Evolutionary conservation across 2,329 filamentous ascomycete species (phyloP), one percentile per base, ranked within the genome.

Genomic region (Plectosphaerella cucumerina): DNA sequence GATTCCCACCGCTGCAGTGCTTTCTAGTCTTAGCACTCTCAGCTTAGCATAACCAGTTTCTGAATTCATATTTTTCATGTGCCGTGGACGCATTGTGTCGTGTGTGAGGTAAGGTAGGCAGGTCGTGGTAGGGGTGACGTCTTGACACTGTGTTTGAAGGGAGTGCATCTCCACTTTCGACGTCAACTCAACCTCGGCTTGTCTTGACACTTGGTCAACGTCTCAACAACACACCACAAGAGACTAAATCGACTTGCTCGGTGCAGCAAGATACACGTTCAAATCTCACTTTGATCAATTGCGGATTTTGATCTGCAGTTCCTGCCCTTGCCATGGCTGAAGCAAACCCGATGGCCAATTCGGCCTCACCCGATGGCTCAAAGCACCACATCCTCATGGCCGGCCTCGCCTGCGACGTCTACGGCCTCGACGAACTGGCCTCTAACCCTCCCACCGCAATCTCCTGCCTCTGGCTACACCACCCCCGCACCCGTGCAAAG

Each of bases 381-480:
- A 73, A 75, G 54, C 80, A 76, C 54, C 85, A 83, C 18, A 76
- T 87, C 58, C 81, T 84, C 54, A 88, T 97, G 65, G 84, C 87
- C 42, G 91, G 91, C 44, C 82, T 97, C 49, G 76, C 88, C 10
- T 83, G 87, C 47, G 88, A 89, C 53, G 77, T 96, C 52, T 92
- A 92, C 68, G 92, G 93, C 17, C 80, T 96, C 2, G 72, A 84
- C 26, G 89, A 96, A 63, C 77, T 96, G 1, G 49, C 74, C 0
- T 51, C 65, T 3, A 63, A 59, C 37, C 65, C 74, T 8, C 68
- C 73, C 17, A 69, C 76, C 14, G 72, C 77, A 4, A 73, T 96
- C 34, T 85, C 90, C 21, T 89, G 88, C 60, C 80, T 97, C n/a
- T 97, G 92, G 90, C 84, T 97, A 12, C 81, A 97, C 17, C 91